Conservation (phyloP, 73 alveolate genomes). For the Paramecium sonneborni region DNA sequence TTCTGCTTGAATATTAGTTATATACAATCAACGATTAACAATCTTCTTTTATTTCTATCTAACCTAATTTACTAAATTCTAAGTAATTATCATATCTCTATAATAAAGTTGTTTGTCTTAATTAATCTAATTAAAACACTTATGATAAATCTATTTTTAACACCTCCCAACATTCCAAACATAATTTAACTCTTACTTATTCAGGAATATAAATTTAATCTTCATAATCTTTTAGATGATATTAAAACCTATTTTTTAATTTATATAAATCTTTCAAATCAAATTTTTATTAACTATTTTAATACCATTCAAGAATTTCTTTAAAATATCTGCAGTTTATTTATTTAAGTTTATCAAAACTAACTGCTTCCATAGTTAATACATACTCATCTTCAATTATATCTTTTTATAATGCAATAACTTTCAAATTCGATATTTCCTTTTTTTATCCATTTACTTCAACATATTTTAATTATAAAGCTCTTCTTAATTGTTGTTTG, state of each 20-base stretch:
- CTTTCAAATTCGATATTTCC: constrained; percentile 67
- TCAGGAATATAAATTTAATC: constrained; percentile 14
- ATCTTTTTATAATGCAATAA: constrained; percentile 66
- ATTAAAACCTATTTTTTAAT: not conserved
- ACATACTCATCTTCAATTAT: not conserved
- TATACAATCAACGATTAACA: constrained; percentile 55
- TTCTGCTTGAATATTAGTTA: constrained; percentile 70
- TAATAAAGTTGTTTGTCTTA: not conserved
- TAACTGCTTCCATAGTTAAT: not conserved
- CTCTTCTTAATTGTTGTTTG: constrained; percentile 58
- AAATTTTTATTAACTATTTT: not conserved
- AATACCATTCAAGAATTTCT: not conserved
- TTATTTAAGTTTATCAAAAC: not conserved
- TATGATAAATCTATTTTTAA: not conserved
- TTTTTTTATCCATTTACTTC: constrained; percentile 54
- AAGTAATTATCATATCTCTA: constrained; percentile 17
- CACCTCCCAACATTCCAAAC: not conserved
- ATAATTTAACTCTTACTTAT: constrained; percentile 4
- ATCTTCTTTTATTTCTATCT: not conserved
- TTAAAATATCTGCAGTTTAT: not conserved
- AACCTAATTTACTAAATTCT: constrained; percentile 29
- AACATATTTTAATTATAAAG: constrained; percentile 63
- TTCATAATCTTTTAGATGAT: not conserved
- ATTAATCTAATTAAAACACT: not conserved
- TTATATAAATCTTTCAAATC: not conserved